Evolutionary conservation across 306 rosid genomes (phyloP).

Genomic region (Cucurbita maxima): DNA sequence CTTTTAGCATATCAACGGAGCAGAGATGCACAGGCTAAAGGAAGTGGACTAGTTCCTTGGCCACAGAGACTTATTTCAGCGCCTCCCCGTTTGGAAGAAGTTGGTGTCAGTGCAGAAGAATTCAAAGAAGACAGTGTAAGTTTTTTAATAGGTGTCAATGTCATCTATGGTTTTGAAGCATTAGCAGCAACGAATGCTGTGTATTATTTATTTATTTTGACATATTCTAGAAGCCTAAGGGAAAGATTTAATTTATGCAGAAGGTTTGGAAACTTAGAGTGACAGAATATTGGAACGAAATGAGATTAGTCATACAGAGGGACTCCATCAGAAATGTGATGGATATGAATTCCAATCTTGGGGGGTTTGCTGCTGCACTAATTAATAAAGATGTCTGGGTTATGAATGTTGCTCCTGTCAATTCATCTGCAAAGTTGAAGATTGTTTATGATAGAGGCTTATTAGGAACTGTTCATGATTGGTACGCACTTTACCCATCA

Average conservation of each 20-base stretch:
- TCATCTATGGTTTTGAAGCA: neutral
- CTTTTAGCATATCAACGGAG: neutral
- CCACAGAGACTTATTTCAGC: slow-evolving; percentile 41
- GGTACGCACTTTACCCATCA: slow-evolving; percentile 19
- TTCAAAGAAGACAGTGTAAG: slow-evolving; percentile 43
- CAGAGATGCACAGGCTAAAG: slow-evolving; percentile 35
- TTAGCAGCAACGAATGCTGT: neutral
- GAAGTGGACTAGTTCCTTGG: slow-evolving; percentile 40
- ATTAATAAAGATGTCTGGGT: slow-evolving; percentile 38
- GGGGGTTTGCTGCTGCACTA: slow-evolving; percentile 52
- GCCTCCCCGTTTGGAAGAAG: slow-evolving; percentile 42
- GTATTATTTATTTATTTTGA: neutral
- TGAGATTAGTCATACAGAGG: slow-evolving; percentile 29
- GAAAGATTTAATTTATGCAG: slow-evolving; percentile 12
- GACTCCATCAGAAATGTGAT: slow-evolving; percentile 41
- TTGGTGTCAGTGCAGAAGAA: slow-evolving; percentile 33
- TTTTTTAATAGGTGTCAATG: slow-evolving; percentile 1
- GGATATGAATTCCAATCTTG: slow-evolving; percentile 59
- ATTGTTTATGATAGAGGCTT: slow-evolving; percentile 47
- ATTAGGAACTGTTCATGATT: slow-evolving; percentile 48
- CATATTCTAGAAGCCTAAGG: neutral
- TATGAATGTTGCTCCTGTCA: slow-evolving; percentile 45
- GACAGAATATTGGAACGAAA: slow-evolving; percentile 43
- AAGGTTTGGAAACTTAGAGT: slow-evolving; percentile 40
- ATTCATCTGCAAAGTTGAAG: slow-evolving; percentile 29